Evolutionary conservation across 495 filamentous ascomycete genomes (phyloP).

Genomic region (Delitschia confertaspora): DNA sequence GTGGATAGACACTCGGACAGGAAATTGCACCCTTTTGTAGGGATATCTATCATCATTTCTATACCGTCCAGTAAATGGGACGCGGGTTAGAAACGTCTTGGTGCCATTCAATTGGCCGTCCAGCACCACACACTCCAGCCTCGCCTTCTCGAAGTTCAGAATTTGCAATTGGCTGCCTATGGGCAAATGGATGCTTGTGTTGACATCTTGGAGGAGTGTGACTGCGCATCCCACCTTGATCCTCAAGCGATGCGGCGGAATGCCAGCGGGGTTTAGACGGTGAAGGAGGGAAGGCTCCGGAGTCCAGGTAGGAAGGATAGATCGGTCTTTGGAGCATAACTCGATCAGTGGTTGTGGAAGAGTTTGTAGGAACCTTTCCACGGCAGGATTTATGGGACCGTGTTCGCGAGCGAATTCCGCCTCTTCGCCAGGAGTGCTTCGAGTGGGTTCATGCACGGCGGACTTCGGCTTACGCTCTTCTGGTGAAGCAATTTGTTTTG

Average conservation of each 20-base stretch:
- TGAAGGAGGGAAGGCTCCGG: constrained; percentile 14
- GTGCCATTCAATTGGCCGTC: constrained; percentile 19
- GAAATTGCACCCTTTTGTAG: constrained; percentile 19
- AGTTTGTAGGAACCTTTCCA: constrained; percentile 5
- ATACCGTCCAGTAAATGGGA: constrained; percentile 16
- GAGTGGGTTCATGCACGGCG: too few relatives aligned
- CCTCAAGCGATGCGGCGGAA: constrained; percentile 19
- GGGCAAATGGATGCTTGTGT: constrained; percentile 10
- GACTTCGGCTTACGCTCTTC: too few relatives aligned
- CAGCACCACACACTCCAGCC: constrained; percentile 16
- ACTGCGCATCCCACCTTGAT: constrained; percentile 21
- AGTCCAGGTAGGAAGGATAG: constrained; percentile 9
- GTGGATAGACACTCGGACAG: constrained; percentile 10
- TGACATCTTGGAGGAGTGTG: constrained; percentile 9
- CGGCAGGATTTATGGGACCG: constrained; percentile 19
- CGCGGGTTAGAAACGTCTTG: constrained; percentile 9
- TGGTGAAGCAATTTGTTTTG: too few relatives aligned
- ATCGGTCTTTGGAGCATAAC: constrained; percentile 17
- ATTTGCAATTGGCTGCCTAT: constrained; percentile 16
- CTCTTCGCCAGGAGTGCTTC: too few relatives aligned
- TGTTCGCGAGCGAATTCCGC: constrained; percentile 14
- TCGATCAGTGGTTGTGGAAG: constrained; percentile 20
- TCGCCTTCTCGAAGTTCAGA: constrained; percentile 6
- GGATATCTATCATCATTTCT: constrained; percentile 9
- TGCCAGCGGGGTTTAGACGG: constrained; percentile 14